Percentiles rank a stretch among this genome's conserved stretches.
Conservation (phyloP, 768 basidiomycete species). For the Trametes cubensis region DNA sequence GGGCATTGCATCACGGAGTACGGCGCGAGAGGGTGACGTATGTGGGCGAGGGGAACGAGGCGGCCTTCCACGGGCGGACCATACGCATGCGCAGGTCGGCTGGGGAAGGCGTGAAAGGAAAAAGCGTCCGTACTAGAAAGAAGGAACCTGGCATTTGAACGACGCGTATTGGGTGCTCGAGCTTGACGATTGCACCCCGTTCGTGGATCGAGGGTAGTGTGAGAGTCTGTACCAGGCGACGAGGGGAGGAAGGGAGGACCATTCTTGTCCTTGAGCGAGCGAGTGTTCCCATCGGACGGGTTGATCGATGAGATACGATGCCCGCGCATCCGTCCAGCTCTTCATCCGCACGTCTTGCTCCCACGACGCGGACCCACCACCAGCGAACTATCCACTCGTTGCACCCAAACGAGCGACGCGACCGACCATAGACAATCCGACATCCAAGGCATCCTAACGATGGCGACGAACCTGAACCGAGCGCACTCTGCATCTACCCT, state of each 20-base stretch:
- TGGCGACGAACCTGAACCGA: slow-evolving; percentile 37
- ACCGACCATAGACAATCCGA: slow-evolving; percentile 42
- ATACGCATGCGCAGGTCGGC: slow-evolving; percentile 11
- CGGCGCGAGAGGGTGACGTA: slow-evolving; percentile 32
- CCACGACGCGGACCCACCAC: slow-evolving; percentile 21
- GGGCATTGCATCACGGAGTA: slow-evolving; percentile 29
- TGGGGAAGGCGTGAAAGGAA: slow-evolving; percentile 54
- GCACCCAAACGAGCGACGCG: slow-evolving; percentile 28
- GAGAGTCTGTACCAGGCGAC: slow-evolving; percentile 20
- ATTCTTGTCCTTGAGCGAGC: slow-evolving; percentile 2
- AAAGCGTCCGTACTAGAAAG: slow-evolving; percentile 72
- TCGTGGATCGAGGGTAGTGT: slow-evolving; percentile 11
- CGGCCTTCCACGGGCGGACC: slow-evolving; percentile 15
- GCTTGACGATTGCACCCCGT: slow-evolving; percentile 21
- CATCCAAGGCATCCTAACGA: slow-evolving; percentile 40
- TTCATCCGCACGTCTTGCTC: slow-evolving; percentile 26
- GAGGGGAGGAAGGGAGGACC: slow-evolving; percentile 2
- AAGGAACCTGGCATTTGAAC: slow-evolving; percentile 42
- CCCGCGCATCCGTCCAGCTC: slow-evolving; percentile 15
- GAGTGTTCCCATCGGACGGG: neutral
- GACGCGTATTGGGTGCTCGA: slow-evolving; percentile 29
- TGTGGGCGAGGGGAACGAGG: slow-evolving; percentile 31
- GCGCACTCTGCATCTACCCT: slow-evolving; percentile 45
- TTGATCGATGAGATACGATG: neutral
- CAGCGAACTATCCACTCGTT: slow-evolving; percentile 16